Base-by-base conservation (phyloP, 352 stramenopile genomes). In the Pythium pyrilobum region DNA sequence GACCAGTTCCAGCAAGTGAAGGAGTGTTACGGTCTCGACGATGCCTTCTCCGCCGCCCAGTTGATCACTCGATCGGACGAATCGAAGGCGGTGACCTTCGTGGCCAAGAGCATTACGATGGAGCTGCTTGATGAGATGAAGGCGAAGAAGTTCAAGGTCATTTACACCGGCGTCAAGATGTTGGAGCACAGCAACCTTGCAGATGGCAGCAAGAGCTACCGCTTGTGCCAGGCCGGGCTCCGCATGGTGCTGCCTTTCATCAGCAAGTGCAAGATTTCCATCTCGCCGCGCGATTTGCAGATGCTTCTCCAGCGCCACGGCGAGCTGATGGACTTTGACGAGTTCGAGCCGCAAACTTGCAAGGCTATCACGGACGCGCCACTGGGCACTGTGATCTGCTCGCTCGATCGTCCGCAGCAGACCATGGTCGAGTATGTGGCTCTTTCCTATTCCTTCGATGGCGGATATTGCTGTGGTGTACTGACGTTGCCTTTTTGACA, bases 131-230 rank as follows among this genome's bases (percentile, higher is more conserved):
- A 87, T 47, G 65, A 89, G 62, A 92, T 93, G 83, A 87, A 94
- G 67, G 67, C 77, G 32, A 84, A 93, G 73, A 83, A 91, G 49
- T 56, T 95, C 37, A 85, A 95, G 62, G 76, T 97, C 40, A 80
- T 98, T 20, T 95, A 96, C 67, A 86, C 89, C 20, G 92, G 92
- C 5, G 72, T 97, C 28, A 95, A 96, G 66, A 88, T 96, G 58
- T 97, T 98, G 53, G 88, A 97, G 54, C 83, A 87, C 53, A 95
- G 89, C 56, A 87, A 91, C 40, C 74, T 83, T 23, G 57, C 60
- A 2, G 69, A 81, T 15, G 72, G 80, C 40, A 77, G 70, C 12
- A 87, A 84, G 41, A 76, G 82, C 15, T 97, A 95, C 71, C 89
- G 92, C 12, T 62, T 98, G 18, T 96, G 84, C 52, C 89, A 97